Evolutionary conservation across 495 filamentous ascomycete genomes (phyloP).

Genomic region (Lophium mytilinum): DNA sequence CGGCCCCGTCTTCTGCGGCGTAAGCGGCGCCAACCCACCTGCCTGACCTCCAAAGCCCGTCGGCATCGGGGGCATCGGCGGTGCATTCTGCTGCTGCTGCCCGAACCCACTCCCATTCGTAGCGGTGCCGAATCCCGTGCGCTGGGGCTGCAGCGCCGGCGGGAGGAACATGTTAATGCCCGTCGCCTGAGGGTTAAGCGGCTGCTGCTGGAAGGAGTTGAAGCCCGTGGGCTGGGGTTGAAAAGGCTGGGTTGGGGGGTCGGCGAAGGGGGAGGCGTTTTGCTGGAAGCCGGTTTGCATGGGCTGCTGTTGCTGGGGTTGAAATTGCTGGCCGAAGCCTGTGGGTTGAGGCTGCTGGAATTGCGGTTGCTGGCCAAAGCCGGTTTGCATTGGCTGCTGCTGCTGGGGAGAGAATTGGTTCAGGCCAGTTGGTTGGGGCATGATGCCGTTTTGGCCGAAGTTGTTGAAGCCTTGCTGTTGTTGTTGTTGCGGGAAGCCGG

Average conservation of each 20-base stretch:
- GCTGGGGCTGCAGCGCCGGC: conserved; percentile 44
- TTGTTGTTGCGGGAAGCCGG: conserved; percentile 20
- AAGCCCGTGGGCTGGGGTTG: not conserved
- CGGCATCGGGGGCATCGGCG: conserved; percentile 31
- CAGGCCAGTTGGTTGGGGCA: conserved; percentile 22
- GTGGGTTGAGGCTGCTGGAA: conserved; percentile 32
- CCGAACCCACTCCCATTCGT: conserved; percentile 13
- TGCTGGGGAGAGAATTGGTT: conserved; percentile 34
- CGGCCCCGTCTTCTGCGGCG: conserved; percentile 90
- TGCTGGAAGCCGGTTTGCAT: conserved; percentile 42
- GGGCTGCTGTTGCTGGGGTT: conserved; percentile 23
- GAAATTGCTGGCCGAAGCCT: conserved; percentile 28
- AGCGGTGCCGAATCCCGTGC: conserved; percentile 44
- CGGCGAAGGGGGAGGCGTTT: conserved; percentile 45
- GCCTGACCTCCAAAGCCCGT: conserved; percentile 18
- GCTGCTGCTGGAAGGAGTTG: conserved; percentile 38
- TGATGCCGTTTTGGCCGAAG: conserved; percentile 22
- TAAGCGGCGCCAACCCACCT: conserved; percentile 40
- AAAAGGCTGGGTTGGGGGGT: conserved; percentile 51
- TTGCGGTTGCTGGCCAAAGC: conserved; percentile 38
- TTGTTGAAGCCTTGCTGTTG: conserved; percentile 18
- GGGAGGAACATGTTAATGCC: conserved; percentile 45
- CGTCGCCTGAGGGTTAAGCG: conserved; percentile 39
- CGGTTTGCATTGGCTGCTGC: conserved; percentile 51
- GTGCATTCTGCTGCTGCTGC: conserved; percentile 11